Evolutionary conservation across 2,329 filamentous ascomycete genomes (phyloP).

Genomic region (Orbilia oligospora): DNA sequence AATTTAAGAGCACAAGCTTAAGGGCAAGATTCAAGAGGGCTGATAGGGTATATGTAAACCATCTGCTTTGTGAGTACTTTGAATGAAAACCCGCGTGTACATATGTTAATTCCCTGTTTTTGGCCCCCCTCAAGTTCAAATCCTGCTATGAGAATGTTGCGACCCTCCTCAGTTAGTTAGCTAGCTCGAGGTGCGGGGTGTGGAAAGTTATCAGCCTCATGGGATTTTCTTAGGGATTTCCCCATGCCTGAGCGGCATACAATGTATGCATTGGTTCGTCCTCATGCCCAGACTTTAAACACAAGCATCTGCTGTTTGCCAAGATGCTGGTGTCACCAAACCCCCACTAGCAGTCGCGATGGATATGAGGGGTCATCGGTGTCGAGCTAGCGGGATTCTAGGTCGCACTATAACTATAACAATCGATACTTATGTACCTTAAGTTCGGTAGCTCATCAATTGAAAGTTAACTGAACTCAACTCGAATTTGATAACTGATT

Average conservation of each 20-base stretch:
- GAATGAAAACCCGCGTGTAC: too few relatives aligned
- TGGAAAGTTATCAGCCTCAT: constrained; percentile 37
- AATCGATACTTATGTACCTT: too few relatives aligned
- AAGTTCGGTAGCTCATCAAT: too few relatives aligned
- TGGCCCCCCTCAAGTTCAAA: not conserved
- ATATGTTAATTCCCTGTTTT: constrained; percentile 6
- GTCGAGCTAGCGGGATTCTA: too few relatives aligned
- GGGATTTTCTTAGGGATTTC: constrained; percentile 17
- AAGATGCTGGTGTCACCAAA: not conserved
- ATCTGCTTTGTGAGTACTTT: too few relatives aligned
- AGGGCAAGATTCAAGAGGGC: too few relatives aligned
- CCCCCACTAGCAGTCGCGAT: not conserved
- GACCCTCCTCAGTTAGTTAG: not conserved
- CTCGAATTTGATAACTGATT: not conserved
- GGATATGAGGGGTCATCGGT: too few relatives aligned
- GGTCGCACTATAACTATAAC: too few relatives aligned
- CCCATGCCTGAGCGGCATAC: not conserved
- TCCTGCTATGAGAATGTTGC: not conserved
- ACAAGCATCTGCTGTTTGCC: not conserved
- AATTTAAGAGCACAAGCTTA: too few relatives aligned
- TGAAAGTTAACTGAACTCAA: not conserved
- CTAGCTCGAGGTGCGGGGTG: not conserved
- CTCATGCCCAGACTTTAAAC: not conserved
- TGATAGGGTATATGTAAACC: too few relatives aligned
- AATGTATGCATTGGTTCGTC: not conserved